These are phyloP conservation scores for Mycena sanguinolenta DNA, from an alignment of 768 basidiomycete species.

Conservation along the genomic window DNA sequence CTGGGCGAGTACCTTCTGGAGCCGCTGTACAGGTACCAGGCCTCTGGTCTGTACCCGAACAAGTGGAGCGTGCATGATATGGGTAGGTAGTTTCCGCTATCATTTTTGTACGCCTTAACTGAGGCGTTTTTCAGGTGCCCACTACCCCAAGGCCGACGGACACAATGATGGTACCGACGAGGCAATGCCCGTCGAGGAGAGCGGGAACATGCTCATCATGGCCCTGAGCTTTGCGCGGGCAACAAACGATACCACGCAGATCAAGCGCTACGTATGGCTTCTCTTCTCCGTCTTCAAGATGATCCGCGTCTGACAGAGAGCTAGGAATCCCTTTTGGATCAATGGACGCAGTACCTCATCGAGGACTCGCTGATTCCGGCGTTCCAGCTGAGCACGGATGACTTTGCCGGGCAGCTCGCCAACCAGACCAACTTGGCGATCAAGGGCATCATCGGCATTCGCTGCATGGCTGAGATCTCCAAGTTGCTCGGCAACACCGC, in stretches of 20 bases:
- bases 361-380: slow-evolving; percentile 64
- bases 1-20: slow-evolving; percentile 72
- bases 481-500: slow-evolving; percentile 54
- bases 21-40: slow-evolving; percentile 76
- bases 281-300: neutral
- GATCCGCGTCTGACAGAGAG: neutral
- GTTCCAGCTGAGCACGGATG: slow-evolving; percentile 68
- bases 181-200: slow-evolving; percentile 53
- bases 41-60: slow-evolving; percentile 74
- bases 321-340: slow-evolving; percentile 58
- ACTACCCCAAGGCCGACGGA: slow-evolving; percentile 59
- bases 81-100: slow-evolving; percentile 50
- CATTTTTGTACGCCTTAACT: neutral
- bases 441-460: slow-evolving; percentile 78
- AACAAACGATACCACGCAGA: slow-evolving; percentile 64
- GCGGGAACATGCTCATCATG: slow-evolving; percentile 84
- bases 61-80: slow-evolving; percentile 75
- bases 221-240: slow-evolving; percentile 70
- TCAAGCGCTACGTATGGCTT: slow-evolving; percentile 59
- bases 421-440: slow-evolving; percentile 81
- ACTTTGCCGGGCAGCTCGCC: slow-evolving; percentile 63
- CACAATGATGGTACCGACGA: slow-evolving; percentile 65
- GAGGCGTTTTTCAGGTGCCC: slow-evolving; percentile 45
- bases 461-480: slow-evolving; percentile 72
- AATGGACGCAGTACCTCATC: slow-evolving; percentile 77